Percentiles rank a stretch among this genome's conserved stretches.
These are phyloP conservation scores for Annulohypoxylon bovei DNA, from an alignment of 495 filamentous ascomycete species.

Conservation along the genomic window DNA sequence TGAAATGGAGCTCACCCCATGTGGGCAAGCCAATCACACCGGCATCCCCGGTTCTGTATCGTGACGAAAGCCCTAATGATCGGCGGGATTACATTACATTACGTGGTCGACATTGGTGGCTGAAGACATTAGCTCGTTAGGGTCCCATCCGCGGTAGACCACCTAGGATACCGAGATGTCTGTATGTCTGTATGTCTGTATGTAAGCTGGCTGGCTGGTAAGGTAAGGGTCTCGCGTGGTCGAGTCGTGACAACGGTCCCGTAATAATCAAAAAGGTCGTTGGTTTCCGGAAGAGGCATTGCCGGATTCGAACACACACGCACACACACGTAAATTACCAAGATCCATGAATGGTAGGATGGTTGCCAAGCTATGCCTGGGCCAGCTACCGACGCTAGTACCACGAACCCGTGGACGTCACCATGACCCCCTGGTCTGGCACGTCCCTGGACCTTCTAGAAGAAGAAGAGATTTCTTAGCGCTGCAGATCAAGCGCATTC, in stretches of 20 bases:
- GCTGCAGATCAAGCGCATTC: slow-evolving; percentile 24
- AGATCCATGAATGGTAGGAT: not conserved
- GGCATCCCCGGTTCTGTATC: slow-evolving; percentile 26
- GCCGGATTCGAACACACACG: slow-evolving; percentile 15
- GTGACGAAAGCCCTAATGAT: slow-evolving; percentile 39
- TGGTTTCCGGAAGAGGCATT: slow-evolving; percentile 15
- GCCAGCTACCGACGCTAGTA: slow-evolving; percentile 40
- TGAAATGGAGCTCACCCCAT: slow-evolving; percentile 32
- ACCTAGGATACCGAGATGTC: slow-evolving; percentile 33
- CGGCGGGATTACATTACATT: slow-evolving; percentile 41
- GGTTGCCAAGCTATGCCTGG: slow-evolving; percentile 28
- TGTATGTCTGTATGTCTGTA: no score
- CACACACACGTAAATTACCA: slow-evolving; percentile 2
- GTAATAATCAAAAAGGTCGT: slow-evolving; percentile 13
- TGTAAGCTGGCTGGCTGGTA: no score
- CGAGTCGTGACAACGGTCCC: slow-evolving; percentile 18
- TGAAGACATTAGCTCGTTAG: slow-evolving; percentile 1
- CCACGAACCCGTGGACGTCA: slow-evolving; percentile 32
- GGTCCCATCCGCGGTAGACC: slow-evolving; percentile 26
- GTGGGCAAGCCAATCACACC: slow-evolving; percentile 34
- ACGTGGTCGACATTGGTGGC: slow-evolving; percentile 28
- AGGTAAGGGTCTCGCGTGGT: slow-evolving; percentile 25
- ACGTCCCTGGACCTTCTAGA: slow-evolving; percentile 36
- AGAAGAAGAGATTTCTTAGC: slow-evolving; percentile 44
- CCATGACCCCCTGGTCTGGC: slow-evolving; percentile 8